A percentile compares a stretch with the other conserved stretches of the same genome.
phyloP scores from a whole-genome alignment of 139 green algal genomes.

The Chlorella sp. region DNA sequence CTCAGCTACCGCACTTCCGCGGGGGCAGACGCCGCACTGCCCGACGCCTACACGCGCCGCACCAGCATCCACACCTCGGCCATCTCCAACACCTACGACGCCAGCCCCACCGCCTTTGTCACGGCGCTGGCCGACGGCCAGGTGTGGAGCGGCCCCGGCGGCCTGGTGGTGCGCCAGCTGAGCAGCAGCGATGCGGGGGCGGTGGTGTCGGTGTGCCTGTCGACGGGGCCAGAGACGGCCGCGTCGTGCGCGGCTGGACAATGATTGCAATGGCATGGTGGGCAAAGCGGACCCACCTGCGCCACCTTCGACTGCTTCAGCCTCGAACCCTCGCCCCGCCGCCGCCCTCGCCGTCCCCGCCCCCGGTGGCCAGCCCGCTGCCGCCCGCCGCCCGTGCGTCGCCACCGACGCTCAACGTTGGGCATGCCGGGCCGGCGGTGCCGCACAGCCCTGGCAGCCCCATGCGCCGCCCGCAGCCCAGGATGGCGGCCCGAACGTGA shows the following conservation, averaged over 20 bases:
- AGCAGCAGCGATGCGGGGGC: not conserved
- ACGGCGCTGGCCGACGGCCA: not conserved
- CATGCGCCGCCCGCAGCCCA: no score
- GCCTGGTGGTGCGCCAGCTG: constrained; percentile 13
- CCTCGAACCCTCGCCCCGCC: not conserved
- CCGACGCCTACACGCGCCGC: not conserved
- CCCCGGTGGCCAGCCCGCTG: not conserved
- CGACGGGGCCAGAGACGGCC: not conserved
- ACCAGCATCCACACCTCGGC: constrained; percentile 20
- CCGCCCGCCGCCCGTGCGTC: not conserved
- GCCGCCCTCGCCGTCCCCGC: not conserved
- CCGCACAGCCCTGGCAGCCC: no score
- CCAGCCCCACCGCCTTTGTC: constrained; percentile 7
- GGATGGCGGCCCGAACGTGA: no score
- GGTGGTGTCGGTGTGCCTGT: constrained; percentile 20
- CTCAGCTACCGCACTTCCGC: constrained; percentile 21
- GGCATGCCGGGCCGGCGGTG: not conserved
- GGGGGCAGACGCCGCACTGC: not conserved
- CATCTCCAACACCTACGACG: constrained; percentile 13
- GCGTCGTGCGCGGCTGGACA: constrained; percentile 22
- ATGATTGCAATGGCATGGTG: constrained; percentile 46
- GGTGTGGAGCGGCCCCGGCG: not conserved
- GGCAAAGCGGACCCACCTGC: constrained; percentile 23
- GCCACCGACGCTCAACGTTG: not conserved
- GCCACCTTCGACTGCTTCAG: not conserved